phyloP scores from a whole-genome alignment of 2,329 filamentous ascomycete genomes.

The Aspergillus phoenicis region DNA sequence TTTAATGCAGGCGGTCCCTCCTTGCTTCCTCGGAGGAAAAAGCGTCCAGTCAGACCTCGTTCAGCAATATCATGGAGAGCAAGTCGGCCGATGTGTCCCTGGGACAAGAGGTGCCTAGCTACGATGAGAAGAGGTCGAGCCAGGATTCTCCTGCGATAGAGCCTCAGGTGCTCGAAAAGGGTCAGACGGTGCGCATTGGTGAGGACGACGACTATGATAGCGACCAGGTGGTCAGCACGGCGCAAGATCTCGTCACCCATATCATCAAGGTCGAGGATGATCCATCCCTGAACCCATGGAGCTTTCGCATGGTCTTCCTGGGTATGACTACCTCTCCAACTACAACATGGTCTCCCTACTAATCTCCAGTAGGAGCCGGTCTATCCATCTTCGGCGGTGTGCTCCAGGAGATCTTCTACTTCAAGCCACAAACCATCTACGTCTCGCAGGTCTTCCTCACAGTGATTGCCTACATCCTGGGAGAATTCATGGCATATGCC shows the following conservation, averaged over 20 bases:
- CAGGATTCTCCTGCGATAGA: neutral
- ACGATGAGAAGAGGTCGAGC: neutral
- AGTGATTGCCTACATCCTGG: conserved; percentile 1
- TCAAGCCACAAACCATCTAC: conserved; percentile 9
- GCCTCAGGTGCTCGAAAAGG: neutral
- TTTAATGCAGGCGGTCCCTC: neutral
- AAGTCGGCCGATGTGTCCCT: neutral
- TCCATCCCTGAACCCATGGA: conserved; percentile 2
- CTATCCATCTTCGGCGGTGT: conserved; percentile 6
- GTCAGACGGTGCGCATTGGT: neutral
- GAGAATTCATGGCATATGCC: conserved; percentile 1
- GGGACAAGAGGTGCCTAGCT: neutral
- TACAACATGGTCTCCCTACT: neutral
- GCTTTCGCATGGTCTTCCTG: conserved; percentile 4
- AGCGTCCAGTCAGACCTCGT: neutral
- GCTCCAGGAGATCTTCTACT: conserved; percentile 9
- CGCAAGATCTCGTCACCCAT: conserved; percentile 5
- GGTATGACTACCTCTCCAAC: neutral
- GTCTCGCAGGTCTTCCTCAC: conserved; percentile 10
- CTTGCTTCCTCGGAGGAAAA: neutral
- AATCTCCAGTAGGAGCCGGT: neutral
- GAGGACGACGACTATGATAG: neutral
- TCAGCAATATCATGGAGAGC: neutral
- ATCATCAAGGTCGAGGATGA: conserved; percentile 10
- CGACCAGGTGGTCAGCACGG: conserved; percentile 4